Percentiles rank a stretch among this genome's conserved stretches.
These are phyloP conservation scores for Cladosporium sp. DNA, from an alignment of 2,329 filamentous ascomycete species.

Conservation along the genomic window DNA sequence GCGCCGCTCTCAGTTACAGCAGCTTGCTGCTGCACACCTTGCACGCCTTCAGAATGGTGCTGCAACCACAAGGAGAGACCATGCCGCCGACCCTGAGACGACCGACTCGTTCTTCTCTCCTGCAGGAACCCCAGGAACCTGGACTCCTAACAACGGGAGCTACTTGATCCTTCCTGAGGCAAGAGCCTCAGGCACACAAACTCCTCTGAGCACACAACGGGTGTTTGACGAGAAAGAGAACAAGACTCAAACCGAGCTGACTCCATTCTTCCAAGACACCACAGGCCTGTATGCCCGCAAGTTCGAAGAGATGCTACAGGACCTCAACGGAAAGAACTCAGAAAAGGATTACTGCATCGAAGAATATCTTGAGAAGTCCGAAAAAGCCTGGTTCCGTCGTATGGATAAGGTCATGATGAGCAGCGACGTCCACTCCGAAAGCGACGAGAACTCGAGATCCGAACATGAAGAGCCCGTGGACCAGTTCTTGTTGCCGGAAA, in stretches of 20 bases:
- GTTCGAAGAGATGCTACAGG: conserved; percentile 59
- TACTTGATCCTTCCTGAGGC: not conserved
- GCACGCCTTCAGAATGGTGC: conserved; percentile 31
- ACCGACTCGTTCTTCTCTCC: not conserved
- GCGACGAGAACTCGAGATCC: conserved; percentile 29
- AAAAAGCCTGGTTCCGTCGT: conserved; percentile 66
- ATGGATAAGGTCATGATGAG: conserved; percentile 61
- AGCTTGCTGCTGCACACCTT: conserved; percentile 28
- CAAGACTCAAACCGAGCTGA: conserved; percentile 64
- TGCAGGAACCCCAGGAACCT: conserved; percentile 1
- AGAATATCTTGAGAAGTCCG: conserved; percentile 62
- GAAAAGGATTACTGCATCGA: conserved; percentile 63
- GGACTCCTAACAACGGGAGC: conserved; percentile 23
- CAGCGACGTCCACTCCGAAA: conserved; percentile 43
- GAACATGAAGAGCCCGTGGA: conserved; percentile 39
- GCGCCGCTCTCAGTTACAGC: conserved; percentile 31
- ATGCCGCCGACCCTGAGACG: conserved; percentile 5
- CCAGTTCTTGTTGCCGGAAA: conserved; percentile 57
- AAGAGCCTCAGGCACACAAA: conserved; percentile 22
- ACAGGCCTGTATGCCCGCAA: conserved; percentile 61
- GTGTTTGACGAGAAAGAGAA: conserved; percentile 63
- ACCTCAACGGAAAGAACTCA: conserved; percentile 58
- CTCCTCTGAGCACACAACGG: conserved; percentile 53
- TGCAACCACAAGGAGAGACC: not conserved
- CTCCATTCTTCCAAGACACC: conserved; percentile 67